These are phyloP conservation scores for Allium fistulosum DNA, from an alignment of 106 monocot genomes.

Conservation along the genomic window DNA sequence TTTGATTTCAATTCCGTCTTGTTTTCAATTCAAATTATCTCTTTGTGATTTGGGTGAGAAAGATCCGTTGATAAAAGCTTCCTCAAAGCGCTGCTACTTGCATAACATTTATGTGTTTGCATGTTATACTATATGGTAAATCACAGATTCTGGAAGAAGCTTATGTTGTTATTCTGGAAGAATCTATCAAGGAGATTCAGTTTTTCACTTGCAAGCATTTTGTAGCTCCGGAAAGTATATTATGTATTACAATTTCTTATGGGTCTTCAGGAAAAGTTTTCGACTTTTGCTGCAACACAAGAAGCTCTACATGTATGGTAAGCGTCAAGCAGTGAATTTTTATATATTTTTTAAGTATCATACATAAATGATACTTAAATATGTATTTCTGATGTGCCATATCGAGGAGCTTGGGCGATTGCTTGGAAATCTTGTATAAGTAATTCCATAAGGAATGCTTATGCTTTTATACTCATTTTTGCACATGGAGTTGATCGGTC, in stretches of 20 bases:
- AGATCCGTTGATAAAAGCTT: too few relatives aligned
- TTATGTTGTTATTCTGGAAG: constrained; percentile 78
- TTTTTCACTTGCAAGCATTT: constrained; percentile 92
- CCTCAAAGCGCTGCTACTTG: too few relatives aligned
- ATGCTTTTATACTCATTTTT: constrained; percentile 91
- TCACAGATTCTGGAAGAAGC: constrained; percentile 52
- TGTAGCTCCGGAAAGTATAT: constrained; percentile 82
- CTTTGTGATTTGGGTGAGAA: too few relatives aligned
- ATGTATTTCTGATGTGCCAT: constrained; percentile 14
- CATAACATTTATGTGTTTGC: too few relatives aligned
- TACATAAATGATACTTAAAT: neutral
- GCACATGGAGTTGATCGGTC: constrained; percentile 63
- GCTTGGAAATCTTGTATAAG: constrained; percentile 61
- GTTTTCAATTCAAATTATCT: too few relatives aligned
- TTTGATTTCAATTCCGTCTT: too few relatives aligned
- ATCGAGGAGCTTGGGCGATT: constrained; percentile 86
- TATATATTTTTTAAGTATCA: neutral
- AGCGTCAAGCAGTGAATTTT: constrained; percentile 2
- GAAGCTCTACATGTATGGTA: constrained; percentile 65
- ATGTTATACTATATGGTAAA: too few relatives aligned
- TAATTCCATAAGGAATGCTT: constrained; percentile 82
- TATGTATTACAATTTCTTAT: constrained; percentile 59
- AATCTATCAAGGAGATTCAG: constrained; percentile 28
- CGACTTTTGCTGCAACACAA: constrained; percentile 85
- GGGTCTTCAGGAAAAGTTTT: constrained; percentile 80